A percentile compares a stretch with the other conserved stretches of the same genome.
Conservation (phyloP, 2,329 filamentous ascomycete species). For the Scolecobasidium constrictum region DNA sequence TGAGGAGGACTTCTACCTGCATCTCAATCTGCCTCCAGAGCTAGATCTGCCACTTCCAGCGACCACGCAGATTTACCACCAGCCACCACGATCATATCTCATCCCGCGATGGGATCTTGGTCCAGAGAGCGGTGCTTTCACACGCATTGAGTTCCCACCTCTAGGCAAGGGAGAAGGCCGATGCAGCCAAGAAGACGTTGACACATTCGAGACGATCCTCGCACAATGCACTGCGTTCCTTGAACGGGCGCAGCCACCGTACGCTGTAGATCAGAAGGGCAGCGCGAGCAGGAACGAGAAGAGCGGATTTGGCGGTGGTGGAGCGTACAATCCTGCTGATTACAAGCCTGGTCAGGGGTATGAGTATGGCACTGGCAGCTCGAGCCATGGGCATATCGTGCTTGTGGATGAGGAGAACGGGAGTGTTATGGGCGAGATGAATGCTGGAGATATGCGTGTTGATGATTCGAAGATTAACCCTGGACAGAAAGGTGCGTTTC, state of each 20-base stretch:
- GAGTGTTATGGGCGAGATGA: conserved; percentile 84
- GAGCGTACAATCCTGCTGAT: conserved; percentile 65
- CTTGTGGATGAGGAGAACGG: conserved; percentile 93
- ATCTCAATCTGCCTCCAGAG: conserved; percentile 88
- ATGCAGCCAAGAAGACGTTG: conserved; percentile 79
- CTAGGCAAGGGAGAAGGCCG: conserved; percentile 52
- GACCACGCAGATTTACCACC: conserved; percentile 94
- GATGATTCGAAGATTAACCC: conserved; percentile 66
- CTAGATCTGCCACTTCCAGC: conserved; percentile 87
- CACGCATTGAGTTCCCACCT: conserved; percentile 78
- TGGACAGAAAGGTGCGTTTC: conserved; percentile 80
- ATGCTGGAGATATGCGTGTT: conserved; percentile 68
- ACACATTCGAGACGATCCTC: conserved; percentile 94
- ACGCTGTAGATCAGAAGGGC: too few relatives aligned
- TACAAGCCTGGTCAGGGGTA: conserved; percentile 76
- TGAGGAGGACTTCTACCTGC: conserved; percentile 86
- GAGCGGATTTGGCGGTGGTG: conserved; percentile 19
- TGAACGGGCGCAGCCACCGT: conserved; percentile 62
- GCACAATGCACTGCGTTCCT: conserved; percentile 97
- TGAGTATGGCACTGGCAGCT: conserved; percentile 30
- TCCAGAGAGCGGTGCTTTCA: conserved; percentile 80
- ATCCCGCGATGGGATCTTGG: conserved; percentile 94
- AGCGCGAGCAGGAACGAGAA: conserved; percentile 12
- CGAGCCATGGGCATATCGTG: conserved; percentile 64
- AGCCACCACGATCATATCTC: conserved; percentile 83